These are phyloP conservation scores for Lichtheimia ramosa DNA, from an alignment of 371 early-diverging fungal species.

Conservation along the genomic window DNA sequence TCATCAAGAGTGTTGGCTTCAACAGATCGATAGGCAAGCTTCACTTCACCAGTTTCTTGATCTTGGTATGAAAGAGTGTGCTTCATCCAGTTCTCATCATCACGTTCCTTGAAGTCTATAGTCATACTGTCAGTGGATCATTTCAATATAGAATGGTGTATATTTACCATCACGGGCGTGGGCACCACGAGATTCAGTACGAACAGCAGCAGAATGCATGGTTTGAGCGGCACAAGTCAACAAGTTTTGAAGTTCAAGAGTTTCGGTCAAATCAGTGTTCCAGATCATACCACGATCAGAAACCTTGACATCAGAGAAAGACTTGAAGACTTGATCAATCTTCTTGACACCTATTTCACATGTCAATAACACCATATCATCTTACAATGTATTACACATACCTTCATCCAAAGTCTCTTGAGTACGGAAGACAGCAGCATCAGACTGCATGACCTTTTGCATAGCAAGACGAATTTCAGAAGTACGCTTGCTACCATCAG, in stretches of 20 bases:
- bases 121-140: background rate
- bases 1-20: slow-evolving; percentile 84
- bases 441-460: slow-evolving; percentile 97
- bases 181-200: slow-evolving; percentile 98
- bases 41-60: slow-evolving; percentile 77
- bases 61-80: slow-evolving; percentile 95
- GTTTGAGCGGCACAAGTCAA: slow-evolving; percentile 96
- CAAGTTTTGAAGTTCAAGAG: slow-evolving; percentile 95
- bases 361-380: background rate
- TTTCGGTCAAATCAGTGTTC: slow-evolving; percentile 96
- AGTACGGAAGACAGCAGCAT: slow-evolving; percentile 97
- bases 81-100: slow-evolving; percentile 96
- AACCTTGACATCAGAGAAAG: slow-evolving; percentile 83
- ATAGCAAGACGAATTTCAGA: slow-evolving; percentile 90
- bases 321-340: slow-evolving; percentile 83
- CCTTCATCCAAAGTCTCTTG: slow-evolving; percentile 89
- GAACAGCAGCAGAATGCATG: slow-evolving; percentile 92
- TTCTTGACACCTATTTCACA: slow-evolving; percentile 32
- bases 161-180: slow-evolving; percentile 48
- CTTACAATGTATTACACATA: background rate
- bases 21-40: slow-evolving; percentile 84
- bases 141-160: background rate
- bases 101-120: slow-evolving; percentile 61
- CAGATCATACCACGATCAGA: slow-evolving; percentile 95
- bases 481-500: slow-evolving; percentile 78